These are phyloP conservation scores for Xylariaceae sp. DNA, from an alignment of 2,329 filamentous ascomycete species.

Conservation along the genomic window DNA sequence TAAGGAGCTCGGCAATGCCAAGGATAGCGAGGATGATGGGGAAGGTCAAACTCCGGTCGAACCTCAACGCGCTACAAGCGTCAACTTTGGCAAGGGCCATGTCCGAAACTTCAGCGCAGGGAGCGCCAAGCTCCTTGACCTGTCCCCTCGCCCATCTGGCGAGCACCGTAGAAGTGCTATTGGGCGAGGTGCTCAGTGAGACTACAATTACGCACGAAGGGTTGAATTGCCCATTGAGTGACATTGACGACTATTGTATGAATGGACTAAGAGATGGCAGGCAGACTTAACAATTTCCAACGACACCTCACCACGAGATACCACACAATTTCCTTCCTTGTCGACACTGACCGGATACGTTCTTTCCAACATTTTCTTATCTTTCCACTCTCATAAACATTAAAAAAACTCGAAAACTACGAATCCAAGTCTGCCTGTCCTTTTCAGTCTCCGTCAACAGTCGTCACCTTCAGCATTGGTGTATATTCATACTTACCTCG, in stretches of 20 bases:
- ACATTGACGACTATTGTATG: constrained; percentile 27
- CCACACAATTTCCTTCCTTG: constrained; percentile 25
- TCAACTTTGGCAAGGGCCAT: constrained; percentile 65
- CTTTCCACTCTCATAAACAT: constrained; percentile 17
- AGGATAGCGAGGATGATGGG: constrained; percentile 28
- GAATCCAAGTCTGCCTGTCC: not conserved
- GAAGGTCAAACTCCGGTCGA: constrained; percentile 32
- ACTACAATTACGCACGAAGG: constrained; percentile 1
- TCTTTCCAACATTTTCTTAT: constrained; percentile 33
- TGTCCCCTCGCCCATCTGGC: constrained; percentile 54
- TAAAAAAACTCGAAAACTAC: constrained; percentile 23
- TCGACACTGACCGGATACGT: constrained; percentile 30
- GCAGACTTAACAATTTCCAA: constrained; percentile 6
- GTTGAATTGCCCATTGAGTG: constrained; percentile 13
- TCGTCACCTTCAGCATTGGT: not conserved
- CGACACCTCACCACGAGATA: not conserved
- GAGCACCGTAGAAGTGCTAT: constrained; percentile 44
- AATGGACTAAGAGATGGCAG: constrained; percentile 7
- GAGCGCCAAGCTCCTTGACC: constrained; percentile 71
- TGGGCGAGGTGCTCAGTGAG: constrained; percentile 30
- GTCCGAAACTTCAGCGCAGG: constrained; percentile 72
- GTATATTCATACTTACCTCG: constrained; percentile 1
- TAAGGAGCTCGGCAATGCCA: constrained; percentile 31
- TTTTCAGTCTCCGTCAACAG: not conserved
- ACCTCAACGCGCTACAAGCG: constrained; percentile 65